Base-by-base conservation (phyloP, 2,329 filamentous ascomycete species). In the Simplicillium sp. region DNA sequence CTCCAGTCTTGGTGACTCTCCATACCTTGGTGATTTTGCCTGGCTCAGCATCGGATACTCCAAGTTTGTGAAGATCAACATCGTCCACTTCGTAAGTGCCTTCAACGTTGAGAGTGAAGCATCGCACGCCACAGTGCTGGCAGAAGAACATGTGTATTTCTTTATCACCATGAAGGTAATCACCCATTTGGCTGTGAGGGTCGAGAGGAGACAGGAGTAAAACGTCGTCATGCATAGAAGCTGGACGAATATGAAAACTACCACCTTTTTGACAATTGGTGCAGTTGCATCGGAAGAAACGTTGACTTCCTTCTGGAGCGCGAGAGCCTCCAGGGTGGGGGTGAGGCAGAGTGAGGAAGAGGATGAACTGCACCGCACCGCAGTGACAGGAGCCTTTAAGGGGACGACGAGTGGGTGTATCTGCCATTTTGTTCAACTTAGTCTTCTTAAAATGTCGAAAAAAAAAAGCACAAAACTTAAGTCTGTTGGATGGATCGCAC, bases 211-310 rank as follows among this genome's bases (percentile, higher is more conserved):
- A 62, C 2, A 70, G 56, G 11, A 74, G 59, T 7, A 66, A 50
- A 50, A 73, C 73, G 51, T 73, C 68, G 13, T 63, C 59, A 14
- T 52, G 48, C 11, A 45, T 32, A 29, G 44, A 46, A 33, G 46
- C 51, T 11, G 64, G 55, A 11, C 68, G 64, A 35, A 66, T 51
- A 49, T 73, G 68, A 46, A 71, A 65, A 43, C 66, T 58, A 13
- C 61, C 62, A 45, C 64, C 58, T 47, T 73, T 73, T 37, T 70
- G 65, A 50, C 69, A 73, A 11, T 64, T 61, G 11, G 55, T 64
- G 51, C 69, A 73, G 46, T 73, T 73, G 58, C 68, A 73, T 46
- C 62, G 47, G 40, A 54, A 55, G 36, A 56, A 8, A 16, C 37
- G 12, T 43, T 37, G 15, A 17, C 18, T 36, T 18, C 34, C 34